These are phyloP conservation scores for Neoboletus magnificus DNA, from an alignment of 768 basidiomycete species.

Conservation along the genomic window DNA sequence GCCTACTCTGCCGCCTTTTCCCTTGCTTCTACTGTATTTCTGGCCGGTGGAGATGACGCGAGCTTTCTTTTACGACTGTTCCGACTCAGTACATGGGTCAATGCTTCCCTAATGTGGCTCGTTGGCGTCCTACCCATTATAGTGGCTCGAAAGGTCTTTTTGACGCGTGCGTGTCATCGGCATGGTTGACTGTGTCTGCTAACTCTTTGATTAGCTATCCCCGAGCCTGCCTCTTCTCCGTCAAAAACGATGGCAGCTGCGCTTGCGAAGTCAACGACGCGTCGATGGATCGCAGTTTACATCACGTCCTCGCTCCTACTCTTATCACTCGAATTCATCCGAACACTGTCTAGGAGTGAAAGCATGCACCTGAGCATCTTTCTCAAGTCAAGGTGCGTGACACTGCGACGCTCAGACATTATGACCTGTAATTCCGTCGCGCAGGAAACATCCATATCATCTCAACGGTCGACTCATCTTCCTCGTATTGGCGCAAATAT, in stretches of 20 bases:
- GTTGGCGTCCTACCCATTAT: constrained; percentile 54
- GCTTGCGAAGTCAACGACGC: constrained; percentile 45
- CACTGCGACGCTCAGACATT: not conserved
- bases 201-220: constrained; percentile 35
- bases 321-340: constrained; percentile 42
- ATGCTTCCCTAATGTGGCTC: constrained; percentile 45
- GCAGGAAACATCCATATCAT: constrained; percentile 71
- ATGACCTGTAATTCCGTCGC: not conserved
- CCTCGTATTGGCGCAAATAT: constrained; percentile 50
- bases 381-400: constrained; percentile 60
- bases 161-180: constrained; percentile 50
- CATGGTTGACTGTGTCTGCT: not conserved
- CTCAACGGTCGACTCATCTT: constrained; percentile 68
- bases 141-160: constrained; percentile 53
- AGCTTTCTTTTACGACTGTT: constrained; percentile 37
- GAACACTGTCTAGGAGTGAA: constrained; percentile 24
- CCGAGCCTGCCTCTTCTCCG: constrained; percentile 51
- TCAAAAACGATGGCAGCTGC: constrained; percentile 45
- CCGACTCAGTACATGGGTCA: constrained; percentile 41
- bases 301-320: constrained; percentile 43
- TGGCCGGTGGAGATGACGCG: constrained; percentile 22
- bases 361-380: constrained; percentile 53
- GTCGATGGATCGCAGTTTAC: constrained; percentile 46
- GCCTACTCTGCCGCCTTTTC: constrained; percentile 46
- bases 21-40: constrained; percentile 40